Conservation (phyloP, 768 basidiomycete species). For the Suillus plorans region DNA sequence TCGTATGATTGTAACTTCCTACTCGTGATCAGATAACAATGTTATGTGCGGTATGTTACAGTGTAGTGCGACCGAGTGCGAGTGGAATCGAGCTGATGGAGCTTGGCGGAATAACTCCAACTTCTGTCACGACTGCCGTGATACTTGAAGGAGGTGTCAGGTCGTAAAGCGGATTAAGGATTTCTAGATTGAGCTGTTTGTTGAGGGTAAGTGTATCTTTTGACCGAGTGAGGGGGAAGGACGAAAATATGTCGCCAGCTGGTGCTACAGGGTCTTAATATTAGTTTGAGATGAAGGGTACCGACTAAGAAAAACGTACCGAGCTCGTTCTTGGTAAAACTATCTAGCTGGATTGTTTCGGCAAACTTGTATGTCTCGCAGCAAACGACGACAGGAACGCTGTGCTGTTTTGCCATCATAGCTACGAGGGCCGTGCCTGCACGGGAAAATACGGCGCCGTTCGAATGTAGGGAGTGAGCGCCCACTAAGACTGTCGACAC, state of each 20-base stretch:
- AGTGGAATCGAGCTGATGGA: slow-evolving; percentile 84
- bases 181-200: slow-evolving; percentile 60
- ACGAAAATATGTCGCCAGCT: slow-evolving; percentile 20
- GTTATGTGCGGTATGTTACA: slow-evolving; percentile 1
- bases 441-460: slow-evolving; percentile 91
- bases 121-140: slow-evolving; percentile 96
- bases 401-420: slow-evolving; percentile 90
- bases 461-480: slow-evolving; percentile 91
- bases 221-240: slow-evolving; percentile 13
- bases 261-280: slow-evolving; percentile 22
- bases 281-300: not conserved
- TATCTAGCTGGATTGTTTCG: slow-evolving; percentile 89
- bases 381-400: slow-evolving; percentile 92
- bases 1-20: slow-evolving; percentile 3
- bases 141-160: slow-evolving; percentile 90
- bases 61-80: slow-evolving; percentile 41
- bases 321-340: slow-evolving; percentile 94
- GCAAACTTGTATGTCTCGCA: slow-evolving; percentile 99
- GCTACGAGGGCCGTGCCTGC: slow-evolving; percentile 95
- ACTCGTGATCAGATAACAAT: not conserved
- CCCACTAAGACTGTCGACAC: slow-evolving; percentile 87
- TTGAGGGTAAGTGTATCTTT: slow-evolving; percentile 16
- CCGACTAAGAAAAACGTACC: slow-evolving; percentile 46
- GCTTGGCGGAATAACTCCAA: slow-evolving; percentile 91
- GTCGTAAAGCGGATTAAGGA: slow-evolving; percentile 89